phyloP scores from a whole-genome alignment of 2,329 filamentous ascomycete species.

The Colletotrichum eremochloae region DNA sequence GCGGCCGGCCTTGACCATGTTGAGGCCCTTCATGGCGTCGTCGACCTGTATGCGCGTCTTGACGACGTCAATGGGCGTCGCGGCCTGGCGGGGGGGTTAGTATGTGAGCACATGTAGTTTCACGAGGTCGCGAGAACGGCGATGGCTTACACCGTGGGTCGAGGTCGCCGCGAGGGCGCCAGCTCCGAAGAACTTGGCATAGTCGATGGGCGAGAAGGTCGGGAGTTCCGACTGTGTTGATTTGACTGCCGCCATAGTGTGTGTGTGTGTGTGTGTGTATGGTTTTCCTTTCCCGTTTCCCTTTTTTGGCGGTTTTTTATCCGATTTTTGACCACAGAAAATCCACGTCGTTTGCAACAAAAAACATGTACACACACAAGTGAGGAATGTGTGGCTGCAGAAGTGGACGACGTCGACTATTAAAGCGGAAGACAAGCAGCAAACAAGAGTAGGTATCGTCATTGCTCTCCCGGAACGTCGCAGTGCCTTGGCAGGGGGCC shows the following conservation, averaged over 20 bases:
- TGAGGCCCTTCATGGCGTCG: conserved; percentile 85
- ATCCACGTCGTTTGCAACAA: not conserved
- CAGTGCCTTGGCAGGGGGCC: conserved; percentile 32
- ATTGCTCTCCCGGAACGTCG: conserved; percentile 1
- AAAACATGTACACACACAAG: not conserved
- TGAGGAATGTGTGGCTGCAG: conserved; percentile 10
- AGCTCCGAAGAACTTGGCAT: conserved; percentile 66
- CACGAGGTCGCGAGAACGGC: not conserved
- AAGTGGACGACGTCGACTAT: not conserved
- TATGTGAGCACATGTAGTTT: not conserved
- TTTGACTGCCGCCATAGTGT: conserved; percentile 42
- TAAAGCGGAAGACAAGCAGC: conserved; percentile 4
- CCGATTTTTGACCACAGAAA: not conserved
- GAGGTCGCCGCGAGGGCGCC: conserved; percentile 65
- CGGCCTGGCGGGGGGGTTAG: conserved; percentile 54
- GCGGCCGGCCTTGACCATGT: conserved; percentile 83
- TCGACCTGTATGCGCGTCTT: conserved; percentile 95
- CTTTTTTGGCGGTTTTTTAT: not conserved
- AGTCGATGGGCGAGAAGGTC: conserved; percentile 58
- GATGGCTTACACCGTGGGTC: conserved; percentile 62
- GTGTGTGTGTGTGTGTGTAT: conserved; percentile 6
- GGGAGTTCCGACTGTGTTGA: conserved; percentile 50
- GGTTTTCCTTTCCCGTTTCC: not conserved
- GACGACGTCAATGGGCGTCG: conserved; percentile 75
- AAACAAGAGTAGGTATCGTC: conserved; percentile 15